Evolutionary conservation across 805 yeast genomes (phyloP).

Genomic region (Candida sanyiensis): DNA sequence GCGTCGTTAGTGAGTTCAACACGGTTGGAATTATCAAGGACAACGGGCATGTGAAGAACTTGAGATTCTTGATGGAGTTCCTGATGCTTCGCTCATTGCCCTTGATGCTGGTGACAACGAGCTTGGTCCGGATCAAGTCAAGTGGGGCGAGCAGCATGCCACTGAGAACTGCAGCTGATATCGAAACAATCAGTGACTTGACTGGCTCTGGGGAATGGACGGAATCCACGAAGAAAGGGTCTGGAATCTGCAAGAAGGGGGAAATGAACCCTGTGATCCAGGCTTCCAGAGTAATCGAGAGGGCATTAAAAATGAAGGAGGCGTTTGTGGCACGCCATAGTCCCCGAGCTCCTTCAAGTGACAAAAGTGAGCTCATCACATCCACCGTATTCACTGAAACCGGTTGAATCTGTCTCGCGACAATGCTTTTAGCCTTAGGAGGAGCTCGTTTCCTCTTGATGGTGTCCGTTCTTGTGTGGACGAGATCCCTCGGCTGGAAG

Average conservation of each 20-base stretch:
- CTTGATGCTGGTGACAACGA: constrained; percentile 64
- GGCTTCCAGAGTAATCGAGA: constrained; percentile 73
- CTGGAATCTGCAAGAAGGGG: constrained; percentile 77
- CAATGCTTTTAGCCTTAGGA: background rate
- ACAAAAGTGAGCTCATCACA: constrained; percentile 55
- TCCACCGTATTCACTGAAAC: constrained; percentile 56
- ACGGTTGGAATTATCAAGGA: constrained; percentile 62
- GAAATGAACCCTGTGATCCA: constrained; percentile 89
- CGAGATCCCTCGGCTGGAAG: constrained; percentile 28
- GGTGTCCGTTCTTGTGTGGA: constrained; percentile 18
- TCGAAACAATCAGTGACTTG: constrained; percentile 58
- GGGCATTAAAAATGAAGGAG: constrained; percentile 69
- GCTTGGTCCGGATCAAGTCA: constrained; percentile 71
- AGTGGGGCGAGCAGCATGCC: constrained; percentile 73
- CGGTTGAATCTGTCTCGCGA: constrained; percentile 31
- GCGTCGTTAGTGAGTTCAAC: constrained; percentile 54
- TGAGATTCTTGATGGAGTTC: constrained; percentile 50
- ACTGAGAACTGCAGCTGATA: constrained; percentile 67
- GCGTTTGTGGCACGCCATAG: constrained; percentile 72
- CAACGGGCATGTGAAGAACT: constrained; percentile 48
- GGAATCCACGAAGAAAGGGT: constrained; percentile 79
- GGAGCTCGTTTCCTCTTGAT: constrained; percentile 5
- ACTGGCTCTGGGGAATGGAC: constrained; percentile 75
- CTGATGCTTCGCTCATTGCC: constrained; percentile 59
- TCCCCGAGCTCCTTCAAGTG: constrained; percentile 69